These are phyloP conservation scores for Jaapia argillacea DNA, from an alignment of 768 basidiomycete genomes.

Conservation along the genomic window DNA sequence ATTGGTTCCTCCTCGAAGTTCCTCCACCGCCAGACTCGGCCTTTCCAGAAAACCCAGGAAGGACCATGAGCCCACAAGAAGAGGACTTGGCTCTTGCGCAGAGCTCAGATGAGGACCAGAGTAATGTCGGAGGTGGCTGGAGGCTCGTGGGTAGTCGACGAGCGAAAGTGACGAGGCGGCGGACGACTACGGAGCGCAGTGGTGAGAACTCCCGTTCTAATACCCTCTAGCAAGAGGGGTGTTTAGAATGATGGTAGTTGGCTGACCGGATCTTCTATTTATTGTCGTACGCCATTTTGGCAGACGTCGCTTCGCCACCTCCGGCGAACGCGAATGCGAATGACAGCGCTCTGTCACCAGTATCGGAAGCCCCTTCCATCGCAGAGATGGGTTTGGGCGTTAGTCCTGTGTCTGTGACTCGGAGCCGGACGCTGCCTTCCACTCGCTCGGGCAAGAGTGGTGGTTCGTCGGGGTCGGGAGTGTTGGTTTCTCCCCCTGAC, in stretches of 20 bases:
- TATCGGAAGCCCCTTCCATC: constrained; percentile 31
- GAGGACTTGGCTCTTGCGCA: constrained; percentile 34
- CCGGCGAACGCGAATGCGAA: constrained; percentile 16
- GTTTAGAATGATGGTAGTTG: too few relatives aligned
- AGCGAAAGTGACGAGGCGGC: constrained; percentile 2
- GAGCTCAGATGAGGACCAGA: constrained; percentile 27
- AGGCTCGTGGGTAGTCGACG: constrained; percentile 1
- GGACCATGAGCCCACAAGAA: constrained; percentile 20
- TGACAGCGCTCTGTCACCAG: constrained; percentile 27
- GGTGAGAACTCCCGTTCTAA: background rate
- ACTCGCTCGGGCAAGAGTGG: constrained; percentile 17
- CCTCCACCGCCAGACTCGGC: constrained; percentile 48
- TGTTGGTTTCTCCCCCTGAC: background rate
- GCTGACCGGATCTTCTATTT: too few relatives aligned
- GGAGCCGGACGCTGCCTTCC: constrained; percentile 61
- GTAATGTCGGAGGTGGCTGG: constrained; percentile 3
- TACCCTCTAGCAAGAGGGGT: background rate
- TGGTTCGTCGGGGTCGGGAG: constrained; percentile 8
- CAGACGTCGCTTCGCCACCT: background rate
- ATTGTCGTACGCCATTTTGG: background rate
- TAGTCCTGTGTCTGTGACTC: constrained; percentile 29
- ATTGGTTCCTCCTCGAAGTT: constrained; percentile 88
- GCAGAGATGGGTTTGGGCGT: constrained; percentile 7
- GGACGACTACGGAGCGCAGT: constrained; percentile 5
- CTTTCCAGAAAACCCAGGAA: background rate